phyloP scores from a whole-genome alignment of 2,329 filamentous ascomycete genomes.

The Xylaria sp. region DNA sequence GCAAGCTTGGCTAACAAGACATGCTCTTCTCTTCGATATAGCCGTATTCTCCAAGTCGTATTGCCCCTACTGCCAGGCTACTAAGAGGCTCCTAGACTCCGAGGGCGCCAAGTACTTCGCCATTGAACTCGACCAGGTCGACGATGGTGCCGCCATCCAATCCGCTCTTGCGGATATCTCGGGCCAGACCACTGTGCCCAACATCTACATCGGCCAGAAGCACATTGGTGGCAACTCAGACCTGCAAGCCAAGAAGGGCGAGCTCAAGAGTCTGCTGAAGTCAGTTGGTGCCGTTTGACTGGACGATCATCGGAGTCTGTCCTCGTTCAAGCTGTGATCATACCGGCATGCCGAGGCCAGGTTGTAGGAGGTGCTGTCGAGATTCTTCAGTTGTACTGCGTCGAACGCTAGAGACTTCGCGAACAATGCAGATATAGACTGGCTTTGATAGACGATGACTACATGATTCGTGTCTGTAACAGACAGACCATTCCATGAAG shows the following conservation, averaged over 20 bases:
- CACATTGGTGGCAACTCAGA: slow-evolving; percentile 98
- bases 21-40: slow-evolving; percentile 47
- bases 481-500: background rate
- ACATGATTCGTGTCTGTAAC: background rate
- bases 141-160: slow-evolving; percentile 86
- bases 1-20: slow-evolving; percentile 30
- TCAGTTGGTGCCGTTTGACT: slow-evolving; percentile 71
- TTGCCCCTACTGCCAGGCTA: slow-evolving; percentile 89
- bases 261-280: slow-evolving; percentile 74
- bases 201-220: slow-evolving; percentile 90
- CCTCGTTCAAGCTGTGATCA: slow-evolving; percentile 31
- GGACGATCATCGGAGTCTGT: slow-evolving; percentile 27
- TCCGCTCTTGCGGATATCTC: slow-evolving; percentile 82
- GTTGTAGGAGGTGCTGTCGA: background rate
- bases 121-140: slow-evolving; percentile 86
- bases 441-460: background rate
- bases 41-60: slow-evolving; percentile 97
- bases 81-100: slow-evolving; percentile 79
- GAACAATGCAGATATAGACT: background rate
- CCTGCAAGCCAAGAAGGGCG: slow-evolving; percentile 72
- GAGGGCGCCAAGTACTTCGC: slow-evolving; percentile 77
- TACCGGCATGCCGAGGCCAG: background rate
- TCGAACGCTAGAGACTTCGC: slow-evolving; percentile 1
- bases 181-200: slow-evolving; percentile 89
- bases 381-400: background rate